These are phyloP conservation scores for Zelopaecilomyces penicillatus DNA, from an alignment of 2,329 filamentous ascomycete species.

Conservation along the genomic window DNA sequence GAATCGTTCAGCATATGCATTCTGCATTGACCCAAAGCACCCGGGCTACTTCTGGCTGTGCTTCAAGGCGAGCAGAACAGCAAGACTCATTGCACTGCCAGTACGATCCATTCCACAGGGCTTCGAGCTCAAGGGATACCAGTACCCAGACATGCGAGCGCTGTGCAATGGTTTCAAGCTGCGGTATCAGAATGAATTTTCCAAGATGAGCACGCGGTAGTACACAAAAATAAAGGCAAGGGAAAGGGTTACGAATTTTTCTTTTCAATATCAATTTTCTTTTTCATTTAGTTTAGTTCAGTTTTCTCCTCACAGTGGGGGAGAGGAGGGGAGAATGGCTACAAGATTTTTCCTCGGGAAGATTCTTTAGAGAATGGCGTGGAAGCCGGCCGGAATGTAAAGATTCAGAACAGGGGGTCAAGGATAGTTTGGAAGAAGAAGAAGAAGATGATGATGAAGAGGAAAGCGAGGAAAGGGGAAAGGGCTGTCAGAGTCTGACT, in stretches of 20 bases:
- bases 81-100: slow-evolving; percentile 67
- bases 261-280: neutral
- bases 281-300: too few relatives aligned
- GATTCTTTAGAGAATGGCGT: too few relatives aligned
- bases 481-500: too few relatives aligned
- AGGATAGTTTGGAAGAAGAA: too few relatives aligned
- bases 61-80: slow-evolving; percentile 81
- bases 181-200: slow-evolving; percentile 58
- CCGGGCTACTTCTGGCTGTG: slow-evolving; percentile 93
- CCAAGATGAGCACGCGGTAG: slow-evolving; percentile 44
- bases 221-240: slow-evolving; percentile 4
- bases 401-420: too few relatives aligned
- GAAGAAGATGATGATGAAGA: too few relatives aligned
- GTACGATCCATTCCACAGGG: slow-evolving; percentile 90
- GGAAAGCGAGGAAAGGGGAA: too few relatives aligned
- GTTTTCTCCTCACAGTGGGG: too few relatives aligned
- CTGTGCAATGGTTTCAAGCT: slow-evolving; percentile 97
- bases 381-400: too few relatives aligned
- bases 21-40: slow-evolving; percentile 87
- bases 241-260: slow-evolving; percentile 9
- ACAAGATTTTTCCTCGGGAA: too few relatives aligned
- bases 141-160: slow-evolving; percentile 90
- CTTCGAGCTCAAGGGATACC: slow-evolving; percentile 80
- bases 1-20: slow-evolving; percentile 84
- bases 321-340: too few relatives aligned